Evolutionary conservation across 179 eudicot species (phyloP), one percentile per base, ranked within the genome.

Genomic region (Silene noctiflora): DNA sequence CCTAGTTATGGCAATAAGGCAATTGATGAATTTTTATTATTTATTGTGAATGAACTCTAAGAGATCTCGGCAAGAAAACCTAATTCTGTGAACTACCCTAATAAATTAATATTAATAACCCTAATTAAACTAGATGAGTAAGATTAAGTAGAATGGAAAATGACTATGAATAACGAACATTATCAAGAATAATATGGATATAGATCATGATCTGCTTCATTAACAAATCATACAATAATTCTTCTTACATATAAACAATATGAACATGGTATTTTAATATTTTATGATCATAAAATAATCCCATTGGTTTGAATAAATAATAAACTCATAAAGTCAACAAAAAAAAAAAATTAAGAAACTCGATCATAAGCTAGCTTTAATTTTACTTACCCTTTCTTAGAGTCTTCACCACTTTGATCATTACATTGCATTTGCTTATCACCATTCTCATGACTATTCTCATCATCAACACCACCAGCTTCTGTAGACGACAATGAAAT

Each of bases 401-500:
- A 75, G 60, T 86, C 81, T 16, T 87, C 89, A 63, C 81, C 91
- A 35, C 83, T 91, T 67, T 87, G 88, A 55, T 88, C 87, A 35
- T 48, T 84, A 69, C 67, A 22, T 17, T 60, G 77, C 68, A 75
- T 65, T 69, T 79, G 12, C 62, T 51, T 53, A 71, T 71, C 70
- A 48, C 75, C 85, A 77, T 80, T 78, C 77, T 74, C 79, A 60
- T 39, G 72, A 0, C 78, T 78, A 58, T 77, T 71, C 33, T 25
- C 55, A 19, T 71, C 84, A 13, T 84, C 90, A 2, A 70, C 89
- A 13, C 56, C 63, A 12, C 82, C 88, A 6, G 85, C 90, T 84
- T 91, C 92, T 3, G 81, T 83, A 7, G 97, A 91, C 0, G 91
- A 83, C 8, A 88, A 87, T 3, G 91, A 88, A 44, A 84, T 84